These are phyloP conservation scores for Dioszegia hungarica DNA, from an alignment of 768 basidiomycete species.

Conservation along the genomic window DNA sequence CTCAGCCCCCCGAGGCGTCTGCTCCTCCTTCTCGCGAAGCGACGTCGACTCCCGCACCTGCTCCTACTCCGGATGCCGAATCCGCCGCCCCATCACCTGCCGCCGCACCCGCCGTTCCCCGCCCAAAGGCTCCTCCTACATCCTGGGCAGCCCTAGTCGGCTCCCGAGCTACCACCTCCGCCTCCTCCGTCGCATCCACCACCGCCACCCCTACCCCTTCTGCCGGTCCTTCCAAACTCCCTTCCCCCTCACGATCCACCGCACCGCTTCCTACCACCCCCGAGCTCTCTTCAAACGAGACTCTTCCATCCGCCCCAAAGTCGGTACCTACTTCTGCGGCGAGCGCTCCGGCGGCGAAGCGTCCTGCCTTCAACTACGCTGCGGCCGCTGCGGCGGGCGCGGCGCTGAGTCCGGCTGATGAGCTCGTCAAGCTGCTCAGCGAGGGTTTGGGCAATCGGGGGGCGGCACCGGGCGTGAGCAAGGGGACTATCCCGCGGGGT, in stretches of 20 bases:
- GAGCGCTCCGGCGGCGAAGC: conserved; percentile 2
- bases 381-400: conserved; percentile 34
- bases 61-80: no score
- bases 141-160: conserved; percentile 41
- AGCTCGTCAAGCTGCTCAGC: conserved; percentile 29
- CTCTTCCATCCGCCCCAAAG: background rate
- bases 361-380: conserved; percentile 34
- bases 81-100: background rate
- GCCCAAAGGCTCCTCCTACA: conserved; percentile 19
- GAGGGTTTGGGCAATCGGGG: conserved; percentile 20
- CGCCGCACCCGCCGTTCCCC: conserved; percentile 6
- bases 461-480: conserved; percentile 5
- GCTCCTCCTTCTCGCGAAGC: no score
- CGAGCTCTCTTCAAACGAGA: background rate
- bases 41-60: background rate
- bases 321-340: background rate
- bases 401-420: conserved; percentile 32
- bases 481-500: conserved; percentile 55
- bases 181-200: conserved; percentile 15
- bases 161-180: conserved; percentile 10
- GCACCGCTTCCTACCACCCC: conserved; percentile 15
- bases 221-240: conserved; percentile 16
- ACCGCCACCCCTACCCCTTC: conserved; percentile 16
- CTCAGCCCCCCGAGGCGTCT: no score
- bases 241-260: conserved; percentile 26